phyloP scores from a whole-genome alignment of 179 eudicot genomes.

The Pouteria campechiana region DNA sequence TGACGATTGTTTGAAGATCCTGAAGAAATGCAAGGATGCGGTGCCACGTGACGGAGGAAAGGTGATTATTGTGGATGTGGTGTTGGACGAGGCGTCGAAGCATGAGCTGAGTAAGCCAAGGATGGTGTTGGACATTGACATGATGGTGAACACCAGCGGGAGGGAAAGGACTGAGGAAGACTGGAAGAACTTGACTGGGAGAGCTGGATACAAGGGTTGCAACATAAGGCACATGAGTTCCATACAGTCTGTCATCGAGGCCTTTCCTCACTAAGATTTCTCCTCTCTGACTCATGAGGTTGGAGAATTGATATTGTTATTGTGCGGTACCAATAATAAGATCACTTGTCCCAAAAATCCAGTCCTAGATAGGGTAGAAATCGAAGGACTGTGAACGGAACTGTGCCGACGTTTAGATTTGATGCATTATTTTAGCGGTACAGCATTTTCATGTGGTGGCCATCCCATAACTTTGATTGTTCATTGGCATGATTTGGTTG shows the following conservation, averaged over 20 bases:
- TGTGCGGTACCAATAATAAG: too few species aligned
- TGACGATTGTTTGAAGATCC: constrained; percentile 49
- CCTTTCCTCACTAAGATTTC: too few species aligned
- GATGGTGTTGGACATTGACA: constrained; percentile 56
- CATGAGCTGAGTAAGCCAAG: constrained; percentile 13
- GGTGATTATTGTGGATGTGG: constrained; percentile 52
- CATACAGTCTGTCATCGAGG: constrained; percentile 41
- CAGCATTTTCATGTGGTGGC: too few species aligned
- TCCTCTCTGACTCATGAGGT: too few species aligned
- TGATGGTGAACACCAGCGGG: constrained; percentile 72
- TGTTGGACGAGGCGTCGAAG: constrained; percentile 23
- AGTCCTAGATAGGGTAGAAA: too few species aligned
- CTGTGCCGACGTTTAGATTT: too few species aligned
- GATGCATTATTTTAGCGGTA: too few species aligned
- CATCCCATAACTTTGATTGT: too few species aligned
- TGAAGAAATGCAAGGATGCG: constrained; percentile 48
- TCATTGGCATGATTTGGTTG: too few species aligned
- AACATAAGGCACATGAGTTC: constrained; percentile 28
- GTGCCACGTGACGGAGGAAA: constrained; percentile 42
- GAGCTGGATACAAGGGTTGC: constrained; percentile 38
- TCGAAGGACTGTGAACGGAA: too few species aligned
- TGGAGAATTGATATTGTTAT: too few species aligned
- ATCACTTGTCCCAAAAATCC: too few species aligned
- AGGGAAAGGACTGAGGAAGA: constrained; percentile 56
- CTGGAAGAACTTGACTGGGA: constrained; percentile 29